Base-by-base conservation (phyloP, 805 yeast species). In the Spathaspora arborariae region DNA sequence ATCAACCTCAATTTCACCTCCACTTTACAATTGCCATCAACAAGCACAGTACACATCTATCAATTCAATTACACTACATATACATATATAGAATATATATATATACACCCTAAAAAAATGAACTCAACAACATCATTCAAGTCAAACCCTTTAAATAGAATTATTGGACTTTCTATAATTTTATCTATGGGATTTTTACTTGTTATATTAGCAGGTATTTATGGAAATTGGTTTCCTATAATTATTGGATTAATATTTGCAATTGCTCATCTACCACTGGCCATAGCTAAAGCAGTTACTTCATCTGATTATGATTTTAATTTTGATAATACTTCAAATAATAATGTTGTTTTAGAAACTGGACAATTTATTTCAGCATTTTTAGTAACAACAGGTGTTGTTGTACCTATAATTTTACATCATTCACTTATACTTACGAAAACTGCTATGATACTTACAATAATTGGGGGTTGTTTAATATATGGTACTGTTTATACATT, bases 201-300 rank as follows among this genome's bases (percentile, higher is more conserved):
- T 52, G 89, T 91, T 39, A 87, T 92, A 20, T 73, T 94, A 27
- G 89, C 96, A 40, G 90, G 96, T 44, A 74, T 94, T 10, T 88
- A 81, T 69, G 86, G 88, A 41, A 90, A 89, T 64, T 94, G 97
- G 95, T 81, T 85, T 58, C 98, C 99, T 33, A 75, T 92, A 48
- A 76, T 84, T 34, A 88, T 86, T 54, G 75, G 76, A 5, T 42
- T 71, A 20, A 59, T 71, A 38, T 72, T 70, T 51, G 72, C 68
- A 15, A 52, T 67, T 33, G 77, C 74, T 16, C 72, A 68, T 56
- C 56, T 67, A 26, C 76, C 74, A 18, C 60, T 67, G 16, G 63
- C 60, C 4, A 54, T 72, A 5, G 56, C 75, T 9, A 63, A 59
- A 15, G 65, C 68, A 1, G 43, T 65, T 8, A 57, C 51, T 39